phyloP scores from a whole-genome alignment of 129 eudicot species.

The Arctium lappa region DNA sequence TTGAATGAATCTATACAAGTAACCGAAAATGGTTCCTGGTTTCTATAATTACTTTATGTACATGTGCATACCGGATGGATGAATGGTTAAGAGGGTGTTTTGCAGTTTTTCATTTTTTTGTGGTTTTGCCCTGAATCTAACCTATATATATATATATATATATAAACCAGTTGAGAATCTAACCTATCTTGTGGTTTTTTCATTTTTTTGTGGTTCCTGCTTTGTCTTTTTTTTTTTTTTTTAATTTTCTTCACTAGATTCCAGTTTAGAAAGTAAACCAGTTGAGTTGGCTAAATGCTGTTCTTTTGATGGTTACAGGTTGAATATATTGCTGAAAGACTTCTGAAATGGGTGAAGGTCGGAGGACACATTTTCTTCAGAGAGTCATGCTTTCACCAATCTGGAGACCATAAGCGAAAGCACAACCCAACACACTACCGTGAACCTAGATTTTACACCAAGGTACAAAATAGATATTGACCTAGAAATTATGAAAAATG shows the following conservation, averaged over 20 bases:
- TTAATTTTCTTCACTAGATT: too few species aligned
- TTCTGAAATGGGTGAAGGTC: constrained; percentile 86
- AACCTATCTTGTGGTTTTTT: too few species aligned
- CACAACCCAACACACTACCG: constrained; percentile 88
- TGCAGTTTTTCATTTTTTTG: too few species aligned
- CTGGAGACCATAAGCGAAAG: constrained; percentile 84
- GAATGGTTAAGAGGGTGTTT: too few species aligned
- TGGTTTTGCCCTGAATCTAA: too few species aligned
- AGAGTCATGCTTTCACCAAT: constrained; percentile 92
- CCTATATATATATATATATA: too few species aligned
- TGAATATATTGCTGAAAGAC: constrained; percentile 54
- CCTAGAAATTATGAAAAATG: background rate
- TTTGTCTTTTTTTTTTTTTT: too few species aligned
- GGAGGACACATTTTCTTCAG: constrained; percentile 90
- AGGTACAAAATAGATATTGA: constrained; percentile 43
- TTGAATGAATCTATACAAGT: background rate
- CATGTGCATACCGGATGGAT: too few species aligned
- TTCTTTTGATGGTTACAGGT: constrained; percentile 46
- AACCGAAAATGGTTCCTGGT: too few species aligned
- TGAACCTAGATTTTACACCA: constrained; percentile 87
- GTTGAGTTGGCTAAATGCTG: constrained; percentile 2
- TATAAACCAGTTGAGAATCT: too few species aligned
- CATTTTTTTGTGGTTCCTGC: too few species aligned
- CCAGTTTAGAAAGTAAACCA: background rate
- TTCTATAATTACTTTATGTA: too few species aligned